These are phyloP conservation scores for Teunomyces panamensis DNA, from an alignment of 805 yeast species.

Conservation along the genomic window DNA sequence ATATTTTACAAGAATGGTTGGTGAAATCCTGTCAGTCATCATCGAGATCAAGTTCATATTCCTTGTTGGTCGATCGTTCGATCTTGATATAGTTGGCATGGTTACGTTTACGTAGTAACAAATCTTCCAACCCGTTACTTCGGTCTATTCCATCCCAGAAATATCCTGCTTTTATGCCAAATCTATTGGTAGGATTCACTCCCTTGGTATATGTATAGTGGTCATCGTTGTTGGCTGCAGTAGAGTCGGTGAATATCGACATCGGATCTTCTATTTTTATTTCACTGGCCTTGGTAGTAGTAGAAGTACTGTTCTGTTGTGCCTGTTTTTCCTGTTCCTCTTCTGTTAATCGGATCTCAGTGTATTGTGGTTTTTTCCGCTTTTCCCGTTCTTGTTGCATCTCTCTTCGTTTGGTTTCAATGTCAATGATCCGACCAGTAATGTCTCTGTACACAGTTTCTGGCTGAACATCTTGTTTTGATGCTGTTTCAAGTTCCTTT, in stretches of 20 bases:
- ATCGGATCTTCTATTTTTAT: constrained; percentile 59
- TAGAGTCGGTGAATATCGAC: constrained; percentile 35
- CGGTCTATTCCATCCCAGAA: constrained; percentile 94
- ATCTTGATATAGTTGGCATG: constrained; percentile 21
- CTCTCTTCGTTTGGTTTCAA: constrained; percentile 24
- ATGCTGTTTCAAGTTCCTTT: background rate
- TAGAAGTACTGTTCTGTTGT: constrained; percentile 24
- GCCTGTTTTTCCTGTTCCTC: constrained; percentile 34
- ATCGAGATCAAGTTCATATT: constrained; percentile 8
- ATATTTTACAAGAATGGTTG: background rate
- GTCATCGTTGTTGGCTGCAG: constrained; percentile 18
- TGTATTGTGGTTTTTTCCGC: constrained; percentile 12
- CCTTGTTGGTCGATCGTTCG: constrained; percentile 8
- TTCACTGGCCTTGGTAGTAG: background rate
- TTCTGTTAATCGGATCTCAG: constrained; percentile 22
- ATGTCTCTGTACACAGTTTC: constrained; percentile 59
- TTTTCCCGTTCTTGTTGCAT: constrained; percentile 19
- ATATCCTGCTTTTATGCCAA: constrained; percentile 71
- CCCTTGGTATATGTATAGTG: constrained; percentile 41
- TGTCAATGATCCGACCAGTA: constrained; percentile 52
- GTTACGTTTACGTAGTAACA: constrained; percentile 45
- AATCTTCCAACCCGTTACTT: constrained; percentile 79
- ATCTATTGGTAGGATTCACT: constrained; percentile 64
- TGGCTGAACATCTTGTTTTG: constrained; percentile 2
- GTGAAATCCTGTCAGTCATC: background rate